Percentiles rank a stretch among this genome's conserved stretches.
These are phyloP conservation scores for Brassica hybrid DNA, from an alignment of 441 rosid genomes.

Conservation along the genomic window DNA sequence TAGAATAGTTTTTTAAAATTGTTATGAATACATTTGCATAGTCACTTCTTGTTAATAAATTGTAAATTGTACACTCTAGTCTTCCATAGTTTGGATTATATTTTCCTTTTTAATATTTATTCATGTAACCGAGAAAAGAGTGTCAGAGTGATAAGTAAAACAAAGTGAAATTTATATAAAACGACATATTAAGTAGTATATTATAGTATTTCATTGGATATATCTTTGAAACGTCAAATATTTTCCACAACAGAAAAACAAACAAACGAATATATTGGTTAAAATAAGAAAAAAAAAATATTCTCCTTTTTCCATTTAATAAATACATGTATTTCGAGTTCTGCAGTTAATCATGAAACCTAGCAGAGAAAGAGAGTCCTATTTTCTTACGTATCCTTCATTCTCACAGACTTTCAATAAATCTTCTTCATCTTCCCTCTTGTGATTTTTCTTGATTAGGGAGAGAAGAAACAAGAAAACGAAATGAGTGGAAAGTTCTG, in stretches of 20 bases:
- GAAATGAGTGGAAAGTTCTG: constrained; percentile 51
- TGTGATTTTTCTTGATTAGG: background rate
- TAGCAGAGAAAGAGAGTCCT: constrained; percentile 4
- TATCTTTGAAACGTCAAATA: background rate
- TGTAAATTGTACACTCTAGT: background rate
- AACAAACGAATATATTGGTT: background rate
- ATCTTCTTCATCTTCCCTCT: background rate
- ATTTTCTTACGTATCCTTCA: constrained; percentile 7
- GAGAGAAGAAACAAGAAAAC: constrained; percentile 11
- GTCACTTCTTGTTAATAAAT: background rate
- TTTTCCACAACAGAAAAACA: background rate
- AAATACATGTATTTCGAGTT: background rate
- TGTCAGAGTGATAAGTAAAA: constrained; percentile 19
- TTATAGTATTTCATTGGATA: background rate
- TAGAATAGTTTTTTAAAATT: background rate
- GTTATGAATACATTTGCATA: background rate
- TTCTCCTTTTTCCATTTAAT: background rate
- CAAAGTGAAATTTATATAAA: background rate
- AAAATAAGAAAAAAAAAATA: background rate
- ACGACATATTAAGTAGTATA: background rate
- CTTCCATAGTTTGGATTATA: background rate
- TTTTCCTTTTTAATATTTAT: background rate
- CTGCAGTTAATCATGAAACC: background rate
- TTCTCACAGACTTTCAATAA: background rate
- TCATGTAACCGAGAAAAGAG: background rate